Conservation (phyloP, 768 basidiomycete species). For the Calocera viscosa region DNA sequence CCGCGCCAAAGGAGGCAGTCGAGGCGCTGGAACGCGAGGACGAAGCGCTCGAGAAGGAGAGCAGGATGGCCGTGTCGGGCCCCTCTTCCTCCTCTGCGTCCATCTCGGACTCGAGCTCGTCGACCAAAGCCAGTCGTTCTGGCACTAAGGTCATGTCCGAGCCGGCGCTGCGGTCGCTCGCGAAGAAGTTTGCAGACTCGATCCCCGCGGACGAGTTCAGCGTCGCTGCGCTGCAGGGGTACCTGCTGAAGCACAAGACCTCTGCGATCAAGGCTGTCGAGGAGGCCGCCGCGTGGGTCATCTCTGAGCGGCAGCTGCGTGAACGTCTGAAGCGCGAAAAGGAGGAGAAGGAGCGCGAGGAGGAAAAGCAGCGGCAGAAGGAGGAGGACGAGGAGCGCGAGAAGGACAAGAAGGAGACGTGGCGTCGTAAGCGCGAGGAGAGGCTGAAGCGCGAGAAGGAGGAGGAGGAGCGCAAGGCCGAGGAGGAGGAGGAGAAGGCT, state of each 20-base stretch:
- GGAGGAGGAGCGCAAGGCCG: constrained; percentile 40
- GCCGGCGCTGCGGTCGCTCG: constrained; percentile 48
- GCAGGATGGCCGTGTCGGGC: not conserved
- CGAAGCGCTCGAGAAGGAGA: constrained; percentile 14
- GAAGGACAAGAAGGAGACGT: constrained; percentile 39
- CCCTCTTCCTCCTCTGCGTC: not conserved
- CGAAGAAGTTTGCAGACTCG: constrained; percentile 64
- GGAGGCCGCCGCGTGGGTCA: constrained; percentile 58
- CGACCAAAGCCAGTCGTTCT: not conserved
- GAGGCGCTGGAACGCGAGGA: constrained; percentile 13
- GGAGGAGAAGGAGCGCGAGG: constrained; percentile 50
- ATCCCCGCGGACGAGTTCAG: constrained; percentile 80
- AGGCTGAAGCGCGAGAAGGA: constrained; percentile 46
- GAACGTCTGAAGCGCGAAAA: constrained; percentile 63
- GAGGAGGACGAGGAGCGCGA: constrained; percentile 14
- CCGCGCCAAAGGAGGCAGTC: constrained; percentile 25
- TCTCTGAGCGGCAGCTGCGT: constrained; percentile 58
- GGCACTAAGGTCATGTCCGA: not conserved
- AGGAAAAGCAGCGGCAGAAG: constrained; percentile 37
- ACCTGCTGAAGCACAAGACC: constrained; percentile 73
- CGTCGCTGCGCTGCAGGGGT: constrained; percentile 82
- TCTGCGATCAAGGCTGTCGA: constrained; percentile 63
- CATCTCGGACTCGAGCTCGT: not conserved
- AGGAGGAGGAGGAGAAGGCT: constrained; percentile 39
- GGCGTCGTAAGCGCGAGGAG: constrained; percentile 48